Evolutionary conservation across 192 early-diverging fungal genomes (phyloP).

Genomic region (Coemansia asiatica): DNA sequence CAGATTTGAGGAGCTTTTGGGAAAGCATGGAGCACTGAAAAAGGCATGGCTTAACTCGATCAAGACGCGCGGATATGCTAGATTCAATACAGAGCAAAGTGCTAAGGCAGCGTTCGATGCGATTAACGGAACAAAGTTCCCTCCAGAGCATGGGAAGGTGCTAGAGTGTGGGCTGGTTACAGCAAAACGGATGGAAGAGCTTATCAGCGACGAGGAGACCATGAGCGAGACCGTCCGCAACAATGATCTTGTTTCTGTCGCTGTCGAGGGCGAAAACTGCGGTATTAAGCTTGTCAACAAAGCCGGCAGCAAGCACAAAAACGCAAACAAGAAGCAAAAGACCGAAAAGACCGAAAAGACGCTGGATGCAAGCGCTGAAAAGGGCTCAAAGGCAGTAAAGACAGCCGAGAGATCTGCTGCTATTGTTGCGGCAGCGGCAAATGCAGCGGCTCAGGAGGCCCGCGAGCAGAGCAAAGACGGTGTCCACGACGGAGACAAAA

Average conservation of each 20-base stretch:
- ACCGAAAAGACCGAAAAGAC: constrained; percentile 11
- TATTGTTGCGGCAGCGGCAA: constrained; percentile 36
- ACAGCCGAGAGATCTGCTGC: constrained; percentile 15
- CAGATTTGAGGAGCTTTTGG: constrained; percentile 36
- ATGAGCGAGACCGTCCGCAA: constrained; percentile 28
- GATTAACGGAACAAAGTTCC: constrained; percentile 35
- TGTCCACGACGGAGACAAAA: neutral
- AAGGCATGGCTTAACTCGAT: constrained; percentile 53
- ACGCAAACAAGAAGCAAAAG: constrained; percentile 30
- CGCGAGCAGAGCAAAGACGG: neutral
- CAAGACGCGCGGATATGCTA: constrained; percentile 49
- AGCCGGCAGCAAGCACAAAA: constrained; percentile 9
- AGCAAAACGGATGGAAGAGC: constrained; percentile 29
- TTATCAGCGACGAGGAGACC: constrained; percentile 31
- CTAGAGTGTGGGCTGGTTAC: constrained; percentile 47
- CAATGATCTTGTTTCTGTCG: constrained; percentile 25
- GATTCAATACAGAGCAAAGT: constrained; percentile 23
- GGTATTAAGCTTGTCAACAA: constrained; percentile 20
- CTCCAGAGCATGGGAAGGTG: constrained; percentile 36
- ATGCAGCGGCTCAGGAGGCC: constrained; percentile 33
- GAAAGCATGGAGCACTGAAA: constrained; percentile 20
- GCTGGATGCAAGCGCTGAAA: neutral
- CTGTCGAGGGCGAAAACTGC: constrained; percentile 33
- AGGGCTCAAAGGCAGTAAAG: constrained; percentile 5
- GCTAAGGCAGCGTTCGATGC: constrained; percentile 22